phyloP scores from a whole-genome alignment of 805 yeast species.

The Spathaspora arborariae region DNA sequence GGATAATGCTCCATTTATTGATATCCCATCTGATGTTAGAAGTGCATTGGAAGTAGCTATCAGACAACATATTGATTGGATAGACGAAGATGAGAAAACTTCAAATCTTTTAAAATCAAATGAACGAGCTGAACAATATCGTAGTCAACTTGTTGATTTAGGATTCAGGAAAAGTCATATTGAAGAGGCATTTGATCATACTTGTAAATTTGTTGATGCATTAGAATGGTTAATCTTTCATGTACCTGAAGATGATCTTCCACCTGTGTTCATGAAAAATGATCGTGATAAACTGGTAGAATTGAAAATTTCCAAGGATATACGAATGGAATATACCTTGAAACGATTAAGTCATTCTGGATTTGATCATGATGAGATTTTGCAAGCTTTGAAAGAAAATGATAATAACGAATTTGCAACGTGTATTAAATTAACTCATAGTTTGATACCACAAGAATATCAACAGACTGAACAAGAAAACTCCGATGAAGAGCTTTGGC shows the following conservation, averaged over 20 bases:
- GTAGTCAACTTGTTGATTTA: slow-evolving; percentile 22
- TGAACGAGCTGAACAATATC: not conserved
- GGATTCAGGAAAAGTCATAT: slow-evolving; percentile 74
- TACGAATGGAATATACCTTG: slow-evolving; percentile 54
- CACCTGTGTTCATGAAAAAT: slow-evolving; percentile 55
- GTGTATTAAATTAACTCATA: slow-evolving; percentile 43
- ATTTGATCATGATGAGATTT: slow-evolving; percentile 60
- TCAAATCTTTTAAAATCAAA: not conserved
- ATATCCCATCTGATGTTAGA: slow-evolving; percentile 62
- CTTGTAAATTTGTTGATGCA: slow-evolving; percentile 46
- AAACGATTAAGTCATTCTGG: slow-evolving; percentile 65
- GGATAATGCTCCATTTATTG: slow-evolving; percentile 68
- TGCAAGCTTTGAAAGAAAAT: slow-evolving; percentile 40
- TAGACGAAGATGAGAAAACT: slow-evolving; percentile 14
- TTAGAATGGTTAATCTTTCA: slow-evolving; percentile 81
- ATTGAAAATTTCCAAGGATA: slow-evolving; percentile 52
- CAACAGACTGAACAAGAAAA: slow-evolving; percentile 12
- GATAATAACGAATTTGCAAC: slow-evolving; percentile 47
- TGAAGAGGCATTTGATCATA: slow-evolving; percentile 64
- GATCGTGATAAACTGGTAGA: slow-evolving; percentile 55
- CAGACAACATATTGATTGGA: slow-evolving; percentile 56
- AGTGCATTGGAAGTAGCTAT: slow-evolving; percentile 60
- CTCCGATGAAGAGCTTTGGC: slow-evolving; percentile 54
- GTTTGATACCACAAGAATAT: slow-evolving; percentile 12
- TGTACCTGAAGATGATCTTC: slow-evolving; percentile 92